phyloP scores from a whole-genome alignment of 768 basidiomycete species.

The Agaricus subrufescens region DNA sequence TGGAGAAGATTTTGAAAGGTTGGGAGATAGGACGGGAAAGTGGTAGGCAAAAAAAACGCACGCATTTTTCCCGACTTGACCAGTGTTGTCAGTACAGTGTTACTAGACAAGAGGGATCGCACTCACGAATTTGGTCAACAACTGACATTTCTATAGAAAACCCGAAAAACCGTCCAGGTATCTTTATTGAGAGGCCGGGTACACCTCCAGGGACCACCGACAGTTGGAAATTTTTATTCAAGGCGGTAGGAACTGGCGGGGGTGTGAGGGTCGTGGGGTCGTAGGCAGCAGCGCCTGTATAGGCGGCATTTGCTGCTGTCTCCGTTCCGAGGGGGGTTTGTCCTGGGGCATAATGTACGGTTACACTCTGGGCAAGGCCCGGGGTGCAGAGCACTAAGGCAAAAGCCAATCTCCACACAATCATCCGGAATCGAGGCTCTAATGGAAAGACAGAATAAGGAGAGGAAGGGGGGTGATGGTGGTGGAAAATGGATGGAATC shows the following conservation, averaged over 20 bases:
- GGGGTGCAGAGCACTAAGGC: neutral
- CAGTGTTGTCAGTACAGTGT: neutral
- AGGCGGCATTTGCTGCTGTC: slow-evolving; percentile 33
- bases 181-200: slow-evolving; percentile 29
- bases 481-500: neutral
- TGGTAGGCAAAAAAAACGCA: slow-evolving; percentile 15
- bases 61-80: slow-evolving; percentile 47
- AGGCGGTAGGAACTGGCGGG: slow-evolving; percentile 43
- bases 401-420: slow-evolving; percentile 1
- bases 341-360: slow-evolving; percentile 30
- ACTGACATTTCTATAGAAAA: slow-evolving; percentile 65
- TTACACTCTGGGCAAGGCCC: slow-evolving; percentile 19
- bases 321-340: slow-evolving; percentile 23
- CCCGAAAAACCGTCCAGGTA: slow-evolving; percentile 41
- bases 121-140: slow-evolving; percentile 51
- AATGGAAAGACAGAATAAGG: neutral
- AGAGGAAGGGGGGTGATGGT: neutral
- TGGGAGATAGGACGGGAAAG: slow-evolving; percentile 17
- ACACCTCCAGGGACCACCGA: slow-evolving; percentile 34
- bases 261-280: slow-evolving; percentile 44
- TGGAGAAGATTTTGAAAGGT: slow-evolving; percentile 31
- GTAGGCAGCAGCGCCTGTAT: slow-evolving; percentile 51
- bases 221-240: slow-evolving; percentile 39
- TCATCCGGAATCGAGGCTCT: neutral
- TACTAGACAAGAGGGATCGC: neutral